A percentile compares a stretch with the other conserved stretches of the same genome.
phyloP scores from a whole-genome alignment of 2,329 filamentous ascomycete genomes.

The Colletotrichum plurivorum region DNA sequence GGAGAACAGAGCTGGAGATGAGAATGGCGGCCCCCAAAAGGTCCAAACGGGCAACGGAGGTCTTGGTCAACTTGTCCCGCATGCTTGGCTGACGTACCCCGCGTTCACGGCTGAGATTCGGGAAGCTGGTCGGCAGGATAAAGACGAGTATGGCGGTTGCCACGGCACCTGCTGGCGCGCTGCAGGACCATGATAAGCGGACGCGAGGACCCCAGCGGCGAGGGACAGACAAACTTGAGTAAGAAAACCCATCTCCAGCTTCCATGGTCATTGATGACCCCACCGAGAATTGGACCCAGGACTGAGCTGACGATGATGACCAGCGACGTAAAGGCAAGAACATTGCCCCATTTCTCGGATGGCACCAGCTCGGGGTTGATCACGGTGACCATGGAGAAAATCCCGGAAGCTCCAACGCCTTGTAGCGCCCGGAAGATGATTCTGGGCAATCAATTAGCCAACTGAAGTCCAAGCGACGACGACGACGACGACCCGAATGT shows the following conservation, averaged over 20 bases:
- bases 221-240: constrained; percentile 54
- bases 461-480: neutral
- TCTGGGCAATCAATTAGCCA: constrained; percentile 31
- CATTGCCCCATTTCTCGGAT: constrained; percentile 48
- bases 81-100: constrained; percentile 30
- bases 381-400: constrained; percentile 58
- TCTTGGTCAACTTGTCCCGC: constrained; percentile 42
- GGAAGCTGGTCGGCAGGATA: constrained; percentile 47
- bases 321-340: constrained; percentile 51
- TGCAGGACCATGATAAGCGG: constrained; percentile 34
- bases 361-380: constrained; percentile 54
- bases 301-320: constrained; percentile 58
- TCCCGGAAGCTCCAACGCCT: constrained; percentile 62
- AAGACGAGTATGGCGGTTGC: constrained; percentile 45
- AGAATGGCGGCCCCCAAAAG: constrained; percentile 48
- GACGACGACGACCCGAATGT: neutral
- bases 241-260: constrained; percentile 64
- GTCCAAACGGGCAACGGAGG: constrained; percentile 37
- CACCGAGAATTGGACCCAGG: constrained; percentile 59
- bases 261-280: constrained; percentile 55
- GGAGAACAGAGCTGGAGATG: constrained; percentile 57
- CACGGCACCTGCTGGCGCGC: constrained; percentile 49
- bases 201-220: neutral
- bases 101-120: constrained; percentile 41
- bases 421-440: constrained; percentile 56